Conservation (phyloP, 2,329 filamentous ascomycete genomes). For the Diaporthe sp. region DNA sequence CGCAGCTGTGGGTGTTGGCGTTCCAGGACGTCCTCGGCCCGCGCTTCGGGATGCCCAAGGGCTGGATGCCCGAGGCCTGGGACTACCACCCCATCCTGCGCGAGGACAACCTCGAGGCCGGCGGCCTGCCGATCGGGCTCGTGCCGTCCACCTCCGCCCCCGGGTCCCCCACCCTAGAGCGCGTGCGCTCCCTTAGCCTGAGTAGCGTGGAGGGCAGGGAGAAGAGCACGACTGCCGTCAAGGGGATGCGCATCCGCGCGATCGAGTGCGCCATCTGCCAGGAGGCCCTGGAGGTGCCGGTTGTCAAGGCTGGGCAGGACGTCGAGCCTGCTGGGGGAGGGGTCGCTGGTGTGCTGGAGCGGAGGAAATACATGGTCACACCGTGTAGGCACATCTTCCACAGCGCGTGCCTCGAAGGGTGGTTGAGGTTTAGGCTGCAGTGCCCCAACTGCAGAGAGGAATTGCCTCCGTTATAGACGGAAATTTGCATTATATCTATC, state of each 20-base stretch:
- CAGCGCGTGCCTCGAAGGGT: constrained; percentile 89
- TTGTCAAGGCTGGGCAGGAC: constrained; percentile 73
- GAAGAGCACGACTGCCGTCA: constrained; percentile 45
- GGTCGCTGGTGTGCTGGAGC: constrained; percentile 78
- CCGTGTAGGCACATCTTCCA: constrained; percentile 98
- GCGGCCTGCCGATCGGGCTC: constrained; percentile 84
- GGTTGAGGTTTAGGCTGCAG: constrained; percentile 94
- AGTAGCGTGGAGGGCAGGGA: constrained; percentile 49
- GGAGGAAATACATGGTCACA: constrained; percentile 95
- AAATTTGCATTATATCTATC: not conserved
- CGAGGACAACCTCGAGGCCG: constrained; percentile 85
- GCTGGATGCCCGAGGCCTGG: constrained; percentile 82
- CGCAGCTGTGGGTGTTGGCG: constrained; percentile 83
- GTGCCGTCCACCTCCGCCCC: constrained; percentile 51
- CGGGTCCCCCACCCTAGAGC: constrained; percentile 49
- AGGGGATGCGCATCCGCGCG: constrained; percentile 54
- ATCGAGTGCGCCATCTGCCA: constrained; percentile 98
- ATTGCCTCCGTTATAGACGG: constrained; percentile 81
- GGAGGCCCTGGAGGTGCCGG: constrained; percentile 89
- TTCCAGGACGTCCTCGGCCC: constrained; percentile 90
- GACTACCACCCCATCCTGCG: constrained; percentile 94
- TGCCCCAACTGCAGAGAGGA: constrained; percentile 96
- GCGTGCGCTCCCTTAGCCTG: constrained; percentile 48
- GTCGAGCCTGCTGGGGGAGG: constrained; percentile 61
- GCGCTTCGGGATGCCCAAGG: constrained; percentile 83